phyloP scores from a whole-genome alignment of 371 early-diverging fungal species.

The Enterospora canceri region DNA sequence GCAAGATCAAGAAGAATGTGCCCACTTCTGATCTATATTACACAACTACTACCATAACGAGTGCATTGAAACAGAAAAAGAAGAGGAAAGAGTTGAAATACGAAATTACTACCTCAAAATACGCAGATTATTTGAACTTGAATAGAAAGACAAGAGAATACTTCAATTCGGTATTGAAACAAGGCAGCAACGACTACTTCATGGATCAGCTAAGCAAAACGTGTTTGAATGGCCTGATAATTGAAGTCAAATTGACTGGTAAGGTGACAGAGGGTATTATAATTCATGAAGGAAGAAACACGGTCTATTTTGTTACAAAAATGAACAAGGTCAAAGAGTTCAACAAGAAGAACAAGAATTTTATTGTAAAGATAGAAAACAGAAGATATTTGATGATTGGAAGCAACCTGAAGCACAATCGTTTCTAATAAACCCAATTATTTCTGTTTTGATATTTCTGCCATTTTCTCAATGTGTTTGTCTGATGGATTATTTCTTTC shows the following conservation, averaged over 20 bases:
- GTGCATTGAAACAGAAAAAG: neutral
- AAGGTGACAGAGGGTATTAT: constrained; percentile 1
- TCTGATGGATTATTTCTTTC: constrained; percentile 7
- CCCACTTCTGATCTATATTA: neutral
- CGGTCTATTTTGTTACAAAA: neutral
- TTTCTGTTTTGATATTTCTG: constrained; percentile 39
- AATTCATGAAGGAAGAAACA: constrained; percentile 11
- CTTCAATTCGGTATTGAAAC: neutral
- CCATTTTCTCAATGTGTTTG: constrained; percentile 40
- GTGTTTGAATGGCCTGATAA: neutral
- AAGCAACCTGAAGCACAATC: neutral
- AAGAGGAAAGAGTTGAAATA: neutral
- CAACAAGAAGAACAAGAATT: neutral
- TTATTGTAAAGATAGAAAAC: neutral
- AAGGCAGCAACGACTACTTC: neutral
- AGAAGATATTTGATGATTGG: constrained; percentile 11
- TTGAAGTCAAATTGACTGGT: neutral
- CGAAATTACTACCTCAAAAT: neutral
- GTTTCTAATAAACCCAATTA: constrained; percentile 6
- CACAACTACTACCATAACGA: neutral
- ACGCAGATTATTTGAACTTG: neutral
- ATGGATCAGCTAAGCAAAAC: neutral
- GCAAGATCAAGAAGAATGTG: neutral
- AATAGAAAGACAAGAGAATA: neutral
- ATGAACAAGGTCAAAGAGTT: constrained; percentile 2